phyloP scores from a whole-genome alignment of 306 rosid species.

The Canavalia ensiformis region DNA sequence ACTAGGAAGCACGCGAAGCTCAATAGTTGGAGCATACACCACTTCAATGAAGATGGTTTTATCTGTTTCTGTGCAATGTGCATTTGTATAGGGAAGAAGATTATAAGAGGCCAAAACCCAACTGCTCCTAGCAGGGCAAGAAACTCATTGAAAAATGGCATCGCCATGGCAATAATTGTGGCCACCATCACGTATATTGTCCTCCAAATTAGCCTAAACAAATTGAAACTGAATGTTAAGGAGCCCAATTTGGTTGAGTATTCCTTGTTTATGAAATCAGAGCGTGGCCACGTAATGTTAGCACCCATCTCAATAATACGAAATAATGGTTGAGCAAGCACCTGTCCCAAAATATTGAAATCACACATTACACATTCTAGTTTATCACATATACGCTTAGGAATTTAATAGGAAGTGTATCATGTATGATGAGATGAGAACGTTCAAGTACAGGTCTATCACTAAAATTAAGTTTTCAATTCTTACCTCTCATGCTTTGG shows the following conservation, averaged over 20 bases:
- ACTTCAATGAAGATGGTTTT: conserved; percentile 41
- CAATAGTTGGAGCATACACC: conserved; percentile 63
- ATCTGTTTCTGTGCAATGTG: conserved; percentile 61
- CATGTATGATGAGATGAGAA: conserved; percentile 56
- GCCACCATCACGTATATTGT: conserved; percentile 53
- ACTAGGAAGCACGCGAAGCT: conserved; percentile 60
- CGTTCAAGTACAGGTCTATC: background rate
- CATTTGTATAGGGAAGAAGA: conserved; percentile 73
- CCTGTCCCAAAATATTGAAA: conserved; percentile 39
- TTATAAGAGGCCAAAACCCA: conserved; percentile 72
- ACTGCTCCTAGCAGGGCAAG: conserved; percentile 71
- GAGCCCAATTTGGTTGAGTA: conserved; percentile 29
- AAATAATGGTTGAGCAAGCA: conserved; percentile 64
- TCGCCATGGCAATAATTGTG: conserved; percentile 55
- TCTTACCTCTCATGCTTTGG: background rate
- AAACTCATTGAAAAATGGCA: conserved; percentile 72
- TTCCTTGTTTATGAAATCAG: conserved; percentile 58
- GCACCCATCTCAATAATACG: conserved; percentile 62
- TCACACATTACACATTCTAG: background rate
- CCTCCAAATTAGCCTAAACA: conserved; percentile 69
- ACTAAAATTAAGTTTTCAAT: background rate
- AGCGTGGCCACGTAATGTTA: conserved; percentile 56
- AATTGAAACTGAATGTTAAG: conserved; percentile 50
- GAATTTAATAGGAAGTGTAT: conserved; percentile 51
- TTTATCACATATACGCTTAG: conserved; percentile 27